Base-by-base conservation (phyloP, 768 basidiomycete genomes). In the Rhodosporidiobolus sp. region DNA sequence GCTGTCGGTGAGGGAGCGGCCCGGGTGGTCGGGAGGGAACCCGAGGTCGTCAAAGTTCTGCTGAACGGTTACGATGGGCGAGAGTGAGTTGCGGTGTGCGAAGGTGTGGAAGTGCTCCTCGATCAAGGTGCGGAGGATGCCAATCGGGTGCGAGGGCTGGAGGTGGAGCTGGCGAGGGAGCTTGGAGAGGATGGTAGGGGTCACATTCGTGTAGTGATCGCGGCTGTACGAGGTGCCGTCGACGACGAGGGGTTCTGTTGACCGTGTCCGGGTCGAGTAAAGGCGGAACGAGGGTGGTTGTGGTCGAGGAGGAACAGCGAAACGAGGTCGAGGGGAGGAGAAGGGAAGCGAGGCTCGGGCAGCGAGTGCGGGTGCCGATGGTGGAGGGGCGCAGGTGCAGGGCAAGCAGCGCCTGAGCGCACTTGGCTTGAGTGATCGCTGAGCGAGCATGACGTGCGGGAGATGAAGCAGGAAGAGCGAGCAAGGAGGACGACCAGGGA, bases 41-140 rank as follows among this genome's bases (percentile, higher is more conserved):
- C 92, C 93, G 45, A 99, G 88, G 76, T 95, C 91, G 82, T 99
- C 96, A 81, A 99, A 99, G 83, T 94, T 99, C 81, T 94, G 87
- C 80, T 84, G 84, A 4, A 93, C 91, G 6, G 92, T 88, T 65
- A 99, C 96, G 72, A 98, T 83, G 3, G 96, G 93, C 3, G 92
- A 90, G 35, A 76, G 75, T 19, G 80, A 75, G 62, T 74, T 72
- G 70, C 91, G 83, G 30, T 91, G 89, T 20, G 89, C 87, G 56
- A 91, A 82, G 72, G 87, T 82, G 10, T 88, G 83, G 78, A 90
- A 97, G 80, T 96, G 91, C 28, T 86, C 85, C 82, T 96, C 91
- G 77, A 98, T 88, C 75, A 92, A 85, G 30, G 84, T 80, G 50
- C 92, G 90, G 55, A 71, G 74, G 65, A 91, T 97, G 80, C 86